Conservation (phyloP, 1,284 basidiomycete species). For the Agroathelia rolfsii region DNA sequence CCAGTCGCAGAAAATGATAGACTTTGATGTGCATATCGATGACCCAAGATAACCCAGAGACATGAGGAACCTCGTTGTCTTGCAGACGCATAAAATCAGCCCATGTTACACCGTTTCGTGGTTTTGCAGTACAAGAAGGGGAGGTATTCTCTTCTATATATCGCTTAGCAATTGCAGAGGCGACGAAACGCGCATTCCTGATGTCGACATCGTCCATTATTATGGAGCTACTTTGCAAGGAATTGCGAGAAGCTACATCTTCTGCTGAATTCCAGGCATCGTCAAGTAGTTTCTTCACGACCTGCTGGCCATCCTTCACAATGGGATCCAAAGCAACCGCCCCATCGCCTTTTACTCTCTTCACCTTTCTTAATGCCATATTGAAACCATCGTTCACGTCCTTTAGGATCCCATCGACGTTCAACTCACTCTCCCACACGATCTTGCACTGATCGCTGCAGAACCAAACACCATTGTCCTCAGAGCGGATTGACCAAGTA, state of each 20-base stretch:
- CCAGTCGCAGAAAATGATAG: conserved; percentile 35
- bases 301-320: conserved; percentile 3
- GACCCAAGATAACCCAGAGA: conserved; percentile 29
- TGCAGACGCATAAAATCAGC: conserved; percentile 35
- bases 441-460: conserved; percentile 39
- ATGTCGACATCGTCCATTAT: conserved; percentile 43
- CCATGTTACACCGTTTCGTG: conserved; percentile 21
- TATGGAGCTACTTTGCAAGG: no score
- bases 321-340: no score
- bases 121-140: conserved; percentile 1
- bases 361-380: conserved; percentile 25
- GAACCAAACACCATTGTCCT: conserved; percentile 39
- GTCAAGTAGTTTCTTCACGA: conserved; percentile 24
- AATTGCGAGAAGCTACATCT: no score
- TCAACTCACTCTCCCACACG: conserved; percentile 30
- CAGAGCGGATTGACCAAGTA: conserved; percentile 33
- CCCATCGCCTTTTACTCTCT: no score
- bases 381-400: conserved; percentile 22
- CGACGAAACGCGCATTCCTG: conserved; percentile 39
- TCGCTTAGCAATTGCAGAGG: conserved; percentile 34
- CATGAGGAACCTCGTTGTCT: conserved; percentile 35
- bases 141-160: conserved; percentile 22
- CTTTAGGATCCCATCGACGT: conserved; percentile 21
- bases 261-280: conserved; percentile 27
- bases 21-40: conserved; percentile 35